Evolutionary conservation across 129 eudicot species (phyloP).

Genomic region (Chrysanthemum seticuspe): DNA sequence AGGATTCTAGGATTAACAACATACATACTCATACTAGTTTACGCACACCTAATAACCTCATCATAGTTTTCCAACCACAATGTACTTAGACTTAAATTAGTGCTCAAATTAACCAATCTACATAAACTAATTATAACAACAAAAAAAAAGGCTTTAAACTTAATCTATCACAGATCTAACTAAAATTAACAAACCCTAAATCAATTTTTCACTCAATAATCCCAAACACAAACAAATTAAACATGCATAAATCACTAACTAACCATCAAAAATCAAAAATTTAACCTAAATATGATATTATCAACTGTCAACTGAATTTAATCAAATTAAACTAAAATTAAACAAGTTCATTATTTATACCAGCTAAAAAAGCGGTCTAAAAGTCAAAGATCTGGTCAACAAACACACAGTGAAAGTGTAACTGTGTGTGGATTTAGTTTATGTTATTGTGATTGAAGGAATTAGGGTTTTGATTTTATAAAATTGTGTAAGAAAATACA

Average conservation of each 20-base stretch:
- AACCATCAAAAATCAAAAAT: not conserved
- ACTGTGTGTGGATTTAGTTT: no score
- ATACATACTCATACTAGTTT: constrained; percentile 5
- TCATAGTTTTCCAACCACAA: not conserved
- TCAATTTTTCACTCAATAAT: no score
- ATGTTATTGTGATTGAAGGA: no score
- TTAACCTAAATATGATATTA: not conserved
- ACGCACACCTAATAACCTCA: not conserved
- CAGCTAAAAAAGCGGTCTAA: not conserved
- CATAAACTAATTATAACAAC: no score
- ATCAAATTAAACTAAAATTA: constrained; percentile 4
- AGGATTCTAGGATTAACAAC: not conserved
- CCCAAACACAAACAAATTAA: not conserved
- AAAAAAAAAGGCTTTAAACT: no score
- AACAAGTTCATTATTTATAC: constrained; percentile 5
- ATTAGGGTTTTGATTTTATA: no score
- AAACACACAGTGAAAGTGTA: no score
- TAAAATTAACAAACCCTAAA: no score
- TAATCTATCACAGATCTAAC: no score
- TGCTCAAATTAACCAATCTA: no score
- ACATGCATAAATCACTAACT: not conserved
- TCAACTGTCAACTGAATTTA: not conserved
- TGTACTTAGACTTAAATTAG: not conserved
- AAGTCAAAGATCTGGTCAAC: not conserved
- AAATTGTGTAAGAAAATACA: no score